phyloP scores from a whole-genome alignment of 352 stramenopile species.

The Phytophthora pinifolia region DNA sequence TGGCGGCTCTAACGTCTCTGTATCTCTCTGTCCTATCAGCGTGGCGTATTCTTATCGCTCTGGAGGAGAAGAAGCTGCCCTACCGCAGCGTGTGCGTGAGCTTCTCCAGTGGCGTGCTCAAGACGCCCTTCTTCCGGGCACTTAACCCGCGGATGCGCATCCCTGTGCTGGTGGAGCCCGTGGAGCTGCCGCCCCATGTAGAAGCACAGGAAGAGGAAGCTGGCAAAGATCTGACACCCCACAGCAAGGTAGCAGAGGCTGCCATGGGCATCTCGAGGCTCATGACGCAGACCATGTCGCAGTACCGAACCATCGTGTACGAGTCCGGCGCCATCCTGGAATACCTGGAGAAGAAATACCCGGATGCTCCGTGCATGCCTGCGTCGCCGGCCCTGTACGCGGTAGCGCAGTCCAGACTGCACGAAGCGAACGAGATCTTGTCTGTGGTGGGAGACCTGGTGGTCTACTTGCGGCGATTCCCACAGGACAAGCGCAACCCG shows the following conservation, averaged over 20 bases:
- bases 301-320: conserved; percentile 66
- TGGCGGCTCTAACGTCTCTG: not conserved
- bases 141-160: conserved; percentile 84
- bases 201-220: not conserved
- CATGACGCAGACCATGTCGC: conserved; percentile 30
- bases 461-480: conserved; percentile 78
- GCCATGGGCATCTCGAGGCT: conserved; percentile 36
- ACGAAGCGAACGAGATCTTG: conserved; percentile 85
- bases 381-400: conserved; percentile 50
- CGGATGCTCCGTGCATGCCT: conserved; percentile 50
- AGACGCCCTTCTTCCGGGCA: conserved; percentile 71
- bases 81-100: conserved; percentile 84
- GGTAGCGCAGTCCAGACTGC: conserved; percentile 71
- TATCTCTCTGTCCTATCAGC: conserved; percentile 29
- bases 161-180: conserved; percentile 74
- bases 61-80: conserved; percentile 76
- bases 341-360: conserved; percentile 75
- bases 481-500: conserved; percentile 53
- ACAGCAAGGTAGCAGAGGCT: conserved; percentile 34
- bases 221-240: conserved; percentile 2
- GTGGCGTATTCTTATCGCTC: conserved; percentile 78
- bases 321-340: conserved; percentile 81
- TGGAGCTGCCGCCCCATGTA: conserved; percentile 20
- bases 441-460: conserved; percentile 81
- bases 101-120: conserved; percentile 84